Conservation (phyloP, 2,329 filamentous ascomycete genomes). For the Cladosporium velox region DNA sequence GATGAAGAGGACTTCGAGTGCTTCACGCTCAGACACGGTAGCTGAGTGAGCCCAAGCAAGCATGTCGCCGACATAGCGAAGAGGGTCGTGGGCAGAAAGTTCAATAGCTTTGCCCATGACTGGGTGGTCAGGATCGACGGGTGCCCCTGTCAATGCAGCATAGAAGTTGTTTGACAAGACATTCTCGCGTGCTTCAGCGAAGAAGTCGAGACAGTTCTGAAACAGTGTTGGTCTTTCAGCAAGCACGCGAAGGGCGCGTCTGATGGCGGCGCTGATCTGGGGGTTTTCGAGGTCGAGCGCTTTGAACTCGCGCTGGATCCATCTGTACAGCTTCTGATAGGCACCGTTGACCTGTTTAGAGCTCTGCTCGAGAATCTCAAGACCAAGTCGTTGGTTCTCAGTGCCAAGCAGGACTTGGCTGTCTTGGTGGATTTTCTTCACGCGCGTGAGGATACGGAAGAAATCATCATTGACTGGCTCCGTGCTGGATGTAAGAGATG, state of each 20-base stretch:
- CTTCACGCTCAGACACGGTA: conserved; percentile 89
- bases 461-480: conserved; percentile 85
- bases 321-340: conserved; percentile 94
- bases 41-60: conserved; percentile 95
- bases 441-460: conserved; percentile 73
- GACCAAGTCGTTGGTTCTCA: conserved; percentile 82
- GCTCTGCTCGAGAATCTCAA: conserved; percentile 89
- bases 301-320: conserved; percentile 93
- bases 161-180: conserved; percentile 89
- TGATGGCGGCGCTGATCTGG: conserved; percentile 82
- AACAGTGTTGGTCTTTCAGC: conserved; percentile 89
- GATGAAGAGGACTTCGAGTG: conserved; percentile 86
- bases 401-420: conserved; percentile 87
- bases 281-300: conserved; percentile 90
- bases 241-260: conserved; percentile 79
- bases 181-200: conserved; percentile 85
- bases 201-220: conserved; percentile 89
- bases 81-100: conserved; percentile 83
- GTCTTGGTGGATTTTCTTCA: conserved; percentile 85
- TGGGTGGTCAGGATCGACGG: conserved; percentile 56
- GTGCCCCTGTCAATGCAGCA: conserved; percentile 76
- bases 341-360: conserved; percentile 83
- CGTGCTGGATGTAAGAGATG: conserved; percentile 72
- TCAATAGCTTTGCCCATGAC: conserved; percentile 80
- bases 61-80: conserved; percentile 96